Conservation (phyloP, 1,284 basidiomycete species). For the Ustilago esculenta region DNA sequence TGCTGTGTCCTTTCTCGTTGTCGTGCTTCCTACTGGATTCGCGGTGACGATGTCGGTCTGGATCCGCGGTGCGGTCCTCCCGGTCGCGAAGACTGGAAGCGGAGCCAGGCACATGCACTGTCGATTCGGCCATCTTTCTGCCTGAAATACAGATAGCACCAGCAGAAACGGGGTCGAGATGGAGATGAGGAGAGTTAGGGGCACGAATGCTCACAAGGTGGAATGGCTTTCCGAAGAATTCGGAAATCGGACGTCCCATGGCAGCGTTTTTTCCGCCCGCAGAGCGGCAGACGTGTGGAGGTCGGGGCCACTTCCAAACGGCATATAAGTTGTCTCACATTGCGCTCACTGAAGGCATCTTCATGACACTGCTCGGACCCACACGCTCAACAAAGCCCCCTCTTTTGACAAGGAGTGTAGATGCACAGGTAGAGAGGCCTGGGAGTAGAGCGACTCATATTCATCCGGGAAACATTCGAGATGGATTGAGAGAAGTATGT, state of each 20-base stretch:
- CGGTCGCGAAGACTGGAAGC: conserved; percentile 3
- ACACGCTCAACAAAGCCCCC: too few species aligned
- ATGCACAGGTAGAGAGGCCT: too few species aligned
- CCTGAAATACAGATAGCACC: too few species aligned
- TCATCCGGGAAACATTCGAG: too few species aligned
- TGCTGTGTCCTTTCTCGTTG: conserved; percentile 8
- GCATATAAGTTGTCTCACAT: too few species aligned
- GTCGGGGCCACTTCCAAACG: not conserved
- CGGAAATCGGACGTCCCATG: conserved; percentile 3
- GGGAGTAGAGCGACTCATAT: too few species aligned
- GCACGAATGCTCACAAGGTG: not conserved
- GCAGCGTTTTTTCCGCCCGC: not conserved
- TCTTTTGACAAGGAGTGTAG: too few species aligned
- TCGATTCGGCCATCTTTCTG: conserved; percentile 6
- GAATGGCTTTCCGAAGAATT: not conserved
- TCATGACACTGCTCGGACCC: too few species aligned
- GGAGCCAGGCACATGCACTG: not conserved
- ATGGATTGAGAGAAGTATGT: too few species aligned
- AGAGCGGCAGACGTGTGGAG: conserved; percentile 2
- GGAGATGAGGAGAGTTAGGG: too few species aligned
- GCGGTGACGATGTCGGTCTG: conserved; percentile 15
- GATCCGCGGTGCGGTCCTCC: conserved; percentile 9
- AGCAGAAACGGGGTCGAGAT: too few species aligned
- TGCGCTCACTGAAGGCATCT: too few species aligned
- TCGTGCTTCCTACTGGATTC: conserved; percentile 12